phyloP scores from a whole-genome alignment of 2,329 filamentous ascomycete genomes.

The Exserohilum turcica region DNA sequence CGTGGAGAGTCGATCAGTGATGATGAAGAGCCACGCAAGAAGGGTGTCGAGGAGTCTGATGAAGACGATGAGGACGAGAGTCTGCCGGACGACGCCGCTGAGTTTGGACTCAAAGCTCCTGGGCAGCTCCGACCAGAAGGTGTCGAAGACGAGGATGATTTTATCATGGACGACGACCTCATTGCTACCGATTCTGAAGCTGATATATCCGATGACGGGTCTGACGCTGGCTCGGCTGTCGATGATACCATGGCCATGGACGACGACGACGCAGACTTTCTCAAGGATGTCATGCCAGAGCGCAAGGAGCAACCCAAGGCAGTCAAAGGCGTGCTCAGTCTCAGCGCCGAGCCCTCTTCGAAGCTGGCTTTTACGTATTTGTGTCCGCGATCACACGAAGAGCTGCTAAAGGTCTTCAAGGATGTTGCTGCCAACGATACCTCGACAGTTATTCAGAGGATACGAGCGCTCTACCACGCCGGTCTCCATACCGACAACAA shows the following conservation, averaged over 20 bases:
- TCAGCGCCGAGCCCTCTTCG: slow-evolving; percentile 51
- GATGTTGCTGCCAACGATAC: slow-evolving; percentile 67
- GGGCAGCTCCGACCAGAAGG: slow-evolving; percentile 50
- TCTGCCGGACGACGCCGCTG: slow-evolving; percentile 61
- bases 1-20: slow-evolving; percentile 77
- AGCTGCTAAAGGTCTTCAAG: slow-evolving; percentile 70
- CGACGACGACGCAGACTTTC: slow-evolving; percentile 56
- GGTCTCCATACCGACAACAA: slow-evolving; percentile 87
- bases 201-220: slow-evolving; percentile 43
- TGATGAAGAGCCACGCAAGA: slow-evolving; percentile 64
- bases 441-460: slow-evolving; percentile 82
- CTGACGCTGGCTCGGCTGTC: slow-evolving; percentile 39
- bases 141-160: slow-evolving; percentile 92
- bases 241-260: slow-evolving; percentile 49
- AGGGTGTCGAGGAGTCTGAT: slow-evolving; percentile 24
- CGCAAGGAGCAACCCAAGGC: slow-evolving; percentile 39
- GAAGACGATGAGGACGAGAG: slow-evolving; percentile 47
- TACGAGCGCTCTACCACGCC: slow-evolving; percentile 89
- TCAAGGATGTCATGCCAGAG: slow-evolving; percentile 50
- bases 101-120: slow-evolving; percentile 65
- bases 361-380: slow-evolving; percentile 79
- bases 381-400: slow-evolving; percentile 78
- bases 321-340: slow-evolving; percentile 49
- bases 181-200: slow-evolving; percentile 75
- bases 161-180: slow-evolving; percentile 85